These are phyloP conservation scores for Lycium barbarum DNA, from an alignment of 257 asterid genomes.

Conservation along the genomic window DNA sequence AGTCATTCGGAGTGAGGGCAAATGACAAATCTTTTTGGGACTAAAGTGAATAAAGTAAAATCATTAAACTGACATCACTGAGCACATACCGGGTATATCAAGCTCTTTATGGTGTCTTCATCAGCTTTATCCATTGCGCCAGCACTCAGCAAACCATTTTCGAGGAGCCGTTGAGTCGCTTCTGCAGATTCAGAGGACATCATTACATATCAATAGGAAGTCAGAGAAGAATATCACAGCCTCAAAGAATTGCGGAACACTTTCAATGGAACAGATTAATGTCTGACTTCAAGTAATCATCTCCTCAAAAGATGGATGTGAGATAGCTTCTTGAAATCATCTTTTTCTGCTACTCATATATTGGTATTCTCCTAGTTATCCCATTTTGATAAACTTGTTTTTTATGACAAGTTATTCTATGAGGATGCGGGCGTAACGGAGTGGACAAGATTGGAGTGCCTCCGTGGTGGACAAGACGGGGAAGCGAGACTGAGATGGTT, in stretches of 20 bases:
- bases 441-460: too few species aligned
- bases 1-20: neutral
- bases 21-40: neutral
- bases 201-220: neutral
- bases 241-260: neutral
- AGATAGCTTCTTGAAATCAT: neutral
- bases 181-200: slow-evolving; percentile 53
- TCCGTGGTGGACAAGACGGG: too few species aligned
- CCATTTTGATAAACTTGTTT: neutral
- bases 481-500: too few species aligned
- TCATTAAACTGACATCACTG: slow-evolving; percentile 22
- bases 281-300: neutral
- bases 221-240: neutral
- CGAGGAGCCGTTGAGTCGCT: slow-evolving; percentile 83
- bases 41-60: neutral
- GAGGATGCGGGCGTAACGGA: neutral
- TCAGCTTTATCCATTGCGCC: slow-evolving; percentile 73
- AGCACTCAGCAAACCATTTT: slow-evolving; percentile 75
- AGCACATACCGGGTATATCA: slow-evolving; percentile 79
- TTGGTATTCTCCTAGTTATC: neutral
- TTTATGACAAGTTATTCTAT: neutral
- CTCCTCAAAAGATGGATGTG: neutral
- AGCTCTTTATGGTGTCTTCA: slow-evolving; percentile 69
- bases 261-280: neutral
- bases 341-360: neutral